Conservation (phyloP, 345 rosid genomes). For the Aquilaria malaccensis region DNA sequence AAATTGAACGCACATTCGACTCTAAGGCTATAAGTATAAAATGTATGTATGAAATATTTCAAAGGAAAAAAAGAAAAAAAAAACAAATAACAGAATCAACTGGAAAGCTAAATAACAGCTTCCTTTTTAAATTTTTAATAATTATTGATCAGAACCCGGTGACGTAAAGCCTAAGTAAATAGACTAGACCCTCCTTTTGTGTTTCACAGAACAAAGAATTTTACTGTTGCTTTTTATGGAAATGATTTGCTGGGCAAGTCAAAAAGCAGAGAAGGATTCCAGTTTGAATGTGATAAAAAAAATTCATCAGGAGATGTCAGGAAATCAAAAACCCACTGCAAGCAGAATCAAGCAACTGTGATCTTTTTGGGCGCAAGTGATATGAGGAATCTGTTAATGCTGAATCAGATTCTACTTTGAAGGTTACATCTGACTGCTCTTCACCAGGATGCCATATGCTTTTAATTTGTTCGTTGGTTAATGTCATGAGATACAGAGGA, state of each 20-base stretch:
- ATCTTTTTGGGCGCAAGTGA: conserved; percentile 5
- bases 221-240: background rate
- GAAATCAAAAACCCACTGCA: background rate
- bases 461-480: no score
- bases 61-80: no score
- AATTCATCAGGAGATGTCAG: conserved; percentile 3
- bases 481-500: no score
- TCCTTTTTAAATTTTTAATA: no score
- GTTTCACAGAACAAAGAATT: background rate
- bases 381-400: conserved; percentile 7
- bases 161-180: conserved; percentile 10
- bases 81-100: no score
- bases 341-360: background rate
- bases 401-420: conserved; percentile 15
- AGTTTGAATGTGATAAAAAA: conserved; percentile 9
- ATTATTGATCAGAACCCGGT: background rate
- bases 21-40: no score
- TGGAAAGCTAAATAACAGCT: no score
- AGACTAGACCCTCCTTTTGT: background rate
- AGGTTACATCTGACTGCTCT: background rate
- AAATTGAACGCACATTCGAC: no score
- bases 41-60: no score
- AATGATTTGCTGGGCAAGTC: conserved; percentile 17
- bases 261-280: conserved; percentile 16
- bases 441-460: no score